A percentile compares a stretch with the other conserved stretches of the same genome.
Evolutionary conservation across 257 asterid genomes (phyloP).

Genomic region (Solanum bulbocastanum): DNA sequence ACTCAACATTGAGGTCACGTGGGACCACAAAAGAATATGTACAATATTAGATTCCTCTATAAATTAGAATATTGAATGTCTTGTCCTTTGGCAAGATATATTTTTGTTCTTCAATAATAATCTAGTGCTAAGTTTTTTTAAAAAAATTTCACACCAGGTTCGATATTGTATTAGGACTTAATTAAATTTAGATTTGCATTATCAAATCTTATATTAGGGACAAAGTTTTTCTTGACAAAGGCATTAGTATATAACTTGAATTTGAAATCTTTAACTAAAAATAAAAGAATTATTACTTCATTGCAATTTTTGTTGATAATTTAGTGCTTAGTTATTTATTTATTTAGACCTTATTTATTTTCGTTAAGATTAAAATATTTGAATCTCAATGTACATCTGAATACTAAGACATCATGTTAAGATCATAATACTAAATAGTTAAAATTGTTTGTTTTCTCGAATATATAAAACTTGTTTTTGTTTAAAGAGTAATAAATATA

Average conservation of each 20-base stretch:
- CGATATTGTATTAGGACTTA: too few species aligned
- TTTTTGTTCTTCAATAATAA: background rate
- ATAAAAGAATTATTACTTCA: too few species aligned
- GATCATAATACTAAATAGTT: too few species aligned
- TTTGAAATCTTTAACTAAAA: background rate
- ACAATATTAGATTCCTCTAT: background rate
- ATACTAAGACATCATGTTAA: too few species aligned
- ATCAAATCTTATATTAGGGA: background rate
- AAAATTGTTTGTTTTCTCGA: background rate
- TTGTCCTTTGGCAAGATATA: background rate
- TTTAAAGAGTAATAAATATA: too few species aligned
- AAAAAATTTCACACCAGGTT: background rate
- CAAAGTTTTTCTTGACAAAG: background rate
- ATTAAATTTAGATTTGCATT: too few species aligned
- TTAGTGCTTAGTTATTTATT: too few species aligned
- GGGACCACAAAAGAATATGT: background rate
- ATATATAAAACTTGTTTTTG: too few species aligned
- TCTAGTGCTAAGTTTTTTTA: background rate
- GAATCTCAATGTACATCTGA: background rate
- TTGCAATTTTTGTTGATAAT: too few species aligned
- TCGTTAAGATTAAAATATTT: too few species aligned
- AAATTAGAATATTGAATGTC: background rate
- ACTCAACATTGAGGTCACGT: background rate
- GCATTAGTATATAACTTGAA: background rate
- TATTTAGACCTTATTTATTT: too few species aligned